Evolutionary conservation across 108 stramenopile genomes (phyloP).

Genomic region (Seminavis robusta): DNA sequence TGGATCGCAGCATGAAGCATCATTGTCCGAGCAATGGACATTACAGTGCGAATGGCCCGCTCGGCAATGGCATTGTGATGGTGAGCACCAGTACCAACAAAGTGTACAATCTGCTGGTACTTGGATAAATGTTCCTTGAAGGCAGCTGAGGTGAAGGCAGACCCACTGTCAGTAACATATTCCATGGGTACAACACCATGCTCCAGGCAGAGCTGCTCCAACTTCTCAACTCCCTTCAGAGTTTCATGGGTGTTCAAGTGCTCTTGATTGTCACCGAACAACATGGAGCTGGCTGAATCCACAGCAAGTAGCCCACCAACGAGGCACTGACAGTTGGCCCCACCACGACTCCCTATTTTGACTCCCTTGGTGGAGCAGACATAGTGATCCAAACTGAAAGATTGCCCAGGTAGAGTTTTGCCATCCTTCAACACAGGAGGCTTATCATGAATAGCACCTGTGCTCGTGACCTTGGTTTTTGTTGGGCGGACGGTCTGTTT

Average conservation of each 20-base stretch:
- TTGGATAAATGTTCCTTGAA: neutral
- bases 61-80: conserved; percentile 41
- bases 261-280: conserved; percentile 1
- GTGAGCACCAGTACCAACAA: conserved; percentile 4
- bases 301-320: neutral
- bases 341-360: neutral
- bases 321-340: neutral
- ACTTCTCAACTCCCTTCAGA: neutral
- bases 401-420: conserved; percentile 5
- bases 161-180: conserved; percentile 18
- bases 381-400: conserved; percentile 5
- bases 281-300: neutral
- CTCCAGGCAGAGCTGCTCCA: conserved; percentile 5
- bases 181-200: conserved; percentile 4
- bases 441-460: neutral
- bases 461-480: neutral
- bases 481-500: conserved; percentile 12
- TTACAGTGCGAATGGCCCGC: conserved; percentile 17
- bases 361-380: neutral
- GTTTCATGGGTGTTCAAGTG: conserved; percentile 5
- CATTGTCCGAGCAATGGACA: conserved; percentile 27
- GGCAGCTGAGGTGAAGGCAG: conserved; percentile 13
- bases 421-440: conserved; percentile 1
- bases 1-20: conserved; percentile 34
- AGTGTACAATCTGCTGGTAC: neutral